Conservation (phyloP, 352 stramenopile genomes). For the Globisporangium nunn region DNA sequence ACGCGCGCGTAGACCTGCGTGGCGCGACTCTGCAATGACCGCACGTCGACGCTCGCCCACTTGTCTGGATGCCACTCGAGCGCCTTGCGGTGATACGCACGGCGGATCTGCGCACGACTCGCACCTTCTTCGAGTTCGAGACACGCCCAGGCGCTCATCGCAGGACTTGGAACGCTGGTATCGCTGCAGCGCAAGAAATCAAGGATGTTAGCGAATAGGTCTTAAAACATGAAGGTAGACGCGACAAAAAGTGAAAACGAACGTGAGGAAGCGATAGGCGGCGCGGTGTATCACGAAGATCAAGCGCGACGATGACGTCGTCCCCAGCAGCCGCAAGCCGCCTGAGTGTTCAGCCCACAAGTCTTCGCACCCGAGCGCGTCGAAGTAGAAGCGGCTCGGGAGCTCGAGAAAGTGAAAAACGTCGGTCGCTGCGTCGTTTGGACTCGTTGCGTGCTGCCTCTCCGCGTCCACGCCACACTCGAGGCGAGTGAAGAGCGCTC, state of each 20-base stretch:
- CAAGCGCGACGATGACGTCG: constrained; percentile 9
- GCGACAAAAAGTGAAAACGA: too few relatives aligned
- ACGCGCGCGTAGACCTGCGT: constrained; percentile 33
- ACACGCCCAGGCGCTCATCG: constrained; percentile 42
- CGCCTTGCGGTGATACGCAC: constrained; percentile 48
- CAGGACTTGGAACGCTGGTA: constrained; percentile 23
- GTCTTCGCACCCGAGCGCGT: constrained; percentile 22
- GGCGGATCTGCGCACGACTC: constrained; percentile 37
- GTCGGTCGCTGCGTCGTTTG: neutral
- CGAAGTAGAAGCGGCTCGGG: constrained; percentile 14
- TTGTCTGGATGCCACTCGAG: constrained; percentile 74
- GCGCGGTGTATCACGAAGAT: constrained; percentile 34
- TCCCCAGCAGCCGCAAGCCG: constrained; percentile 21
- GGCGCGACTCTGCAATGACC: constrained; percentile 23
- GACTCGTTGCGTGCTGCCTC: neutral
- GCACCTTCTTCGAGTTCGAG: constrained; percentile 34
- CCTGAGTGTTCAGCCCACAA: constrained; percentile 31
- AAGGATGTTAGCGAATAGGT: too few relatives aligned
- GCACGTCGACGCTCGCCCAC: constrained; percentile 26
- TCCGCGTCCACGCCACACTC: neutral
- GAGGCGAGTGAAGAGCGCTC: constrained; percentile 17
- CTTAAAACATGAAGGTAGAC: too few relatives aligned
- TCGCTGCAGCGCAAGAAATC: constrained; percentile 20
- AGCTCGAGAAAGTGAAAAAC: constrained; percentile 20
- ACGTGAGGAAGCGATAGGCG: constrained; percentile 54